Conservation (phyloP, 495 filamentous ascomycete genomes). For the Penicillium atrosanguineum region DNA sequence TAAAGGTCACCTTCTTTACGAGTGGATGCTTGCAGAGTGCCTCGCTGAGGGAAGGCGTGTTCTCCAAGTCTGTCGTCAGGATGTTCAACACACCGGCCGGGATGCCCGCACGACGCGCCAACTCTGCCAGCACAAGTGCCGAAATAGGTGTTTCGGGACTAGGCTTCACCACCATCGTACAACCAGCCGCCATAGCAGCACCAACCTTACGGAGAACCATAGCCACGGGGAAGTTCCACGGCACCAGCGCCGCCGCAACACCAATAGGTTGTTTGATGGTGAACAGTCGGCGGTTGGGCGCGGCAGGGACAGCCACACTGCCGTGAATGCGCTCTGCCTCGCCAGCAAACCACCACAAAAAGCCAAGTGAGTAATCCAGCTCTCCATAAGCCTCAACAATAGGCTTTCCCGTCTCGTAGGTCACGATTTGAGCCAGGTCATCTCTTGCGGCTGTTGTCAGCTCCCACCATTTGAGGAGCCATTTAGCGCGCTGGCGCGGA, state of each 20-base stretch:
- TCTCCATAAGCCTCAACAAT: conserved; percentile 57
- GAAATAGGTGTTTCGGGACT: conserved; percentile 62
- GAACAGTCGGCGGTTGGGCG: conserved; percentile 61
- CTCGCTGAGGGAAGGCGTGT: conserved; percentile 62
- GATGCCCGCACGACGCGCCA: conserved; percentile 54
- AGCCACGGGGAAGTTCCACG: conserved; percentile 63
- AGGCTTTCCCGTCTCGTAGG: conserved; percentile 65
- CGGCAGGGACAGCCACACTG: conserved; percentile 51
- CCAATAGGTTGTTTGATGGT: conserved; percentile 71
- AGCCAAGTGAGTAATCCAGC: conserved; percentile 58
- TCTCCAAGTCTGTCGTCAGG: conserved; percentile 55
- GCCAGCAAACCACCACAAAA: conserved; percentile 64
- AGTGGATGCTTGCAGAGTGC: conserved; percentile 62
- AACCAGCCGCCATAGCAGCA: conserved; percentile 69
- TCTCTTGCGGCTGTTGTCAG: conserved; percentile 50
- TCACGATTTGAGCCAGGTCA: conserved; percentile 58
- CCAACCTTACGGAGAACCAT: conserved; percentile 70
- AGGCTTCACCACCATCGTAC: conserved; percentile 62
- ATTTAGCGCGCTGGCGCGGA: conserved; percentile 59
- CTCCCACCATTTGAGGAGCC: conserved; percentile 58
- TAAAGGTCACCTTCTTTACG: conserved; percentile 73
- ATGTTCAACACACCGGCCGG: conserved; percentile 57
- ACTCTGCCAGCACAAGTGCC: conserved; percentile 49
- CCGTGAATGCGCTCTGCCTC: conserved; percentile 72
- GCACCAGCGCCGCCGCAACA: conserved; percentile 61